Evolutionary conservation across 495 filamentous ascomycete genomes (phyloP), one percentile per base, ranked within the genome.

Genomic region (Lasiosphaeriaceae sp.): DNA sequence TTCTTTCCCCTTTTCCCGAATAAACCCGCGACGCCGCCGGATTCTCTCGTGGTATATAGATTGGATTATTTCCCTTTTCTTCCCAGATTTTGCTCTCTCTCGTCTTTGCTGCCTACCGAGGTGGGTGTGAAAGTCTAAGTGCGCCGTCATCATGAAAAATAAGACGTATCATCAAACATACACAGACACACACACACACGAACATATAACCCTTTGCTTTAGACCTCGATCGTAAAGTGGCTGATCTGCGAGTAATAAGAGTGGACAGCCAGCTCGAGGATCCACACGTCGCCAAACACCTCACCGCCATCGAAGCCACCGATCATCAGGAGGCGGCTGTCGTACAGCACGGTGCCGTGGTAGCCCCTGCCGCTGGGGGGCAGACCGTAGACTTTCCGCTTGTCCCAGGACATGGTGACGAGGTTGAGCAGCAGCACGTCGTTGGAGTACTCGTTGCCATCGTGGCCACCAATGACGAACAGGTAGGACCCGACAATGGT

Each of bases 191-290:
- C 17, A 31, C 22, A 26, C 19, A 17, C 2, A 3, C 26, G 16
- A n/a, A n/a, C n/a, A n/a, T n/a, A n/a, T 37, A 16, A 11, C 37
- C 20, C 7, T 23, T 9, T n/a, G n/a, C 14, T 41, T 66, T 70
- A 86, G 37, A 86, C 81, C 65, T 86, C 83, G 56, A 86, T 85
- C 14, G 73, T 80, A 55, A 87, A 87, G 65, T 86, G 82, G 59
- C 80, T 83, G 63, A 87, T 87, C 63, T 87, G 84, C 47, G 81
- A 83, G 56, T 86, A 87, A 61, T 87, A 87, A 29, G 83, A 78
- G 60, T 84, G 83, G 5, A 86, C 82, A 2, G 81, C 84, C 47
- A 87, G 71, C 66, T 87, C 84, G 21, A 87, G 72, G 4, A 85
- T 73, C 74, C 78, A 84, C 14, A 83, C 82, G 54, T 87, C 84